Conservation (phyloP, 2,329 filamentous ascomycete genomes). For the Rhynchosporium secalis region DNA sequence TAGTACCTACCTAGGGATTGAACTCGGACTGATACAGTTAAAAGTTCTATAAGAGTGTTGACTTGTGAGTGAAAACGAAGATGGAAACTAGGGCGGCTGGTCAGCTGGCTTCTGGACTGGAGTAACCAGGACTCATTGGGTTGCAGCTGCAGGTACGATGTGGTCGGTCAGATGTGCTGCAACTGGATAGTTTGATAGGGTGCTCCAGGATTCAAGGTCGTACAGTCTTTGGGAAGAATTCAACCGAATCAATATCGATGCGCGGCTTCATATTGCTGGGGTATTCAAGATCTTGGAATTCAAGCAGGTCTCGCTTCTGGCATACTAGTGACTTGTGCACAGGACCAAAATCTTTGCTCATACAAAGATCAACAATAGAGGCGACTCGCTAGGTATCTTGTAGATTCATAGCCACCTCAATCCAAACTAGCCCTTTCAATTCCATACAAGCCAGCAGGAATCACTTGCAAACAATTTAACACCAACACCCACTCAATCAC, state of each 20-base stretch:
- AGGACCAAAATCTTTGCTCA: too few species aligned
- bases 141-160: slow-evolving; percentile 5
- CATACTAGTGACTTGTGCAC: too few species aligned
- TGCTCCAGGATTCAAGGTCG: not conserved
- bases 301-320: too few species aligned
- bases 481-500: not conserved
- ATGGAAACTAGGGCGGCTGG: not conserved
- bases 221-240: not conserved
- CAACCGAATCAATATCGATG: too few species aligned
- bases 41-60: not conserved
- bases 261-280: too few species aligned
- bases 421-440: not conserved
- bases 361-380: not conserved
- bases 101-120: slow-evolving; percentile 5
- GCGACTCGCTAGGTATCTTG: slow-evolving; percentile 1
- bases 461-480: not conserved
- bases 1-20: too few species aligned
- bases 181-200: not conserved
- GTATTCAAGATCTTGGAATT: too few species aligned
- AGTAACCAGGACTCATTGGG: not conserved
- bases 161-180: slow-evolving; percentile 11
- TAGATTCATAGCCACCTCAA: not conserved
- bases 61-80: not conserved
- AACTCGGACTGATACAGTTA: too few species aligned
- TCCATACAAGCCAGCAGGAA: not conserved